Evolutionary conservation across 495 filamentous ascomycete genomes (phyloP), one percentile per base, ranked within the genome.

Genomic region (Talaromyces nanjingensis): DNA sequence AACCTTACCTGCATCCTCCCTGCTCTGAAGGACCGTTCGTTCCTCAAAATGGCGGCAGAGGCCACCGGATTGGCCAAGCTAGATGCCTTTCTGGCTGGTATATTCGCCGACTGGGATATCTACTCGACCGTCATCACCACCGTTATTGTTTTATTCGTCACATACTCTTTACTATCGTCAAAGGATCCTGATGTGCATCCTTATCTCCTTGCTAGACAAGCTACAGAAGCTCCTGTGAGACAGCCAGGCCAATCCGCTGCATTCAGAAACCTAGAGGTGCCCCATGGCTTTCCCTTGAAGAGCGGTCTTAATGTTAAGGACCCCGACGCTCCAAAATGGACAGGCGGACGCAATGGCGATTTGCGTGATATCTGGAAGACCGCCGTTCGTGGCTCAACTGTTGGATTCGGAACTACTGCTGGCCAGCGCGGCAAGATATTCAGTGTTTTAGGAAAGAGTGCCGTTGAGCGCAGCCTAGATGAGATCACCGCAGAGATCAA

Each of bases 351-450:
- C 67, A 87, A 94, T 72, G 94, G 94, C 18, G 94, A 99, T 66
- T 79, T 99, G 63, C 84, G 94, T 55, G 94, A 99, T 73, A 81
- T 99, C 55, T 99, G 94, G 94, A 87, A 87, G 63, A 80, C 86
- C 70, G 90, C 89, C 47, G 76, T 89, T 16, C 81, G 81, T 47
- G 91, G 91, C 45, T 4, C 73, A 83, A 29, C 83, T 88, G 60
- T 80, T 82, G 24, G 84, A 87, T 37, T 85, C 86, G 14, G 75
- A 80, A 20, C 45, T 22, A 67, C 76, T 39, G 78, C 84, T n/a
- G 83, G 84, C 52, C 80, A 84, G 57, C 84, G 83, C 67, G 91
- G 91, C 55, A 90, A 86, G 70, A 86, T 99, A 59, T 75, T 92
- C 53, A 96, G 91, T 1, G 86, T 96, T 18, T 76, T 91, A 24